A percentile compares a stretch with the other conserved stretches of the same genome.
phyloP scores from a whole-genome alignment of 2,329 filamentous ascomycete genomes.

The Stagonosporopsis chrysanthemi region DNA sequence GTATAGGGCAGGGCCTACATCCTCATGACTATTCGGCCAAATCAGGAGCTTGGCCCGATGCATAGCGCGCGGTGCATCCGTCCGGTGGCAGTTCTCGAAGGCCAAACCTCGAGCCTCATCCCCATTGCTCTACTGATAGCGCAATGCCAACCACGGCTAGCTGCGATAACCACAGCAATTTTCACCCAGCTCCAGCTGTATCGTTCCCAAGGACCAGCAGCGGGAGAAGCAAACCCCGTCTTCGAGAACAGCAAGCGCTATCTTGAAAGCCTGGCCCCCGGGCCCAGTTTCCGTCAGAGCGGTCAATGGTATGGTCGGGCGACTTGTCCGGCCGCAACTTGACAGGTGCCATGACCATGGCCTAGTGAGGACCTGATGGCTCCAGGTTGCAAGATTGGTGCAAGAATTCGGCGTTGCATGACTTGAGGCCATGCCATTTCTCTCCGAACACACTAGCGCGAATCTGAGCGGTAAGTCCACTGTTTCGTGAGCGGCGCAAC shows the following conservation, averaged over 20 bases:
- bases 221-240: constrained; percentile 30
- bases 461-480: constrained; percentile 9
- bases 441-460: constrained; percentile 7
- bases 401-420: constrained; percentile 16
- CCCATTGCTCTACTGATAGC: constrained; percentile 29
- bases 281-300: constrained; percentile 12
- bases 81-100: constrained; percentile 31
- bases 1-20: constrained; percentile 41
- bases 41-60: constrained; percentile 44
- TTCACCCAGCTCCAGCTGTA: constrained; percentile 28
- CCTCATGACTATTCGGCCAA: constrained; percentile 28
- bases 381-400: constrained; percentile 16
- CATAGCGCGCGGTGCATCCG: constrained; percentile 35
- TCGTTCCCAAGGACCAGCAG: constrained; percentile 25
- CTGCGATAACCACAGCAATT: constrained; percentile 30
- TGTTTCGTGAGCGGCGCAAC: constrained; percentile 12
- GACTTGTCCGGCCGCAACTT: constrained; percentile 13
- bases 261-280: constrained; percentile 17
- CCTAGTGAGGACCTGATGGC: constrained; percentile 5
- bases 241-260: constrained; percentile 37
- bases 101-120: constrained; percentile 41
- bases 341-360: constrained; percentile 13
- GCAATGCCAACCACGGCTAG: constrained; percentile 34
- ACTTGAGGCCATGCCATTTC: constrained; percentile 8
- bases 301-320: constrained; percentile 13